Percentiles rank a stretch among this genome's conserved stretches.
Evolutionary conservation across 2,329 filamentous ascomycete species (phyloP).

Genomic region (Cryoendolithus antarcticus): DNA sequence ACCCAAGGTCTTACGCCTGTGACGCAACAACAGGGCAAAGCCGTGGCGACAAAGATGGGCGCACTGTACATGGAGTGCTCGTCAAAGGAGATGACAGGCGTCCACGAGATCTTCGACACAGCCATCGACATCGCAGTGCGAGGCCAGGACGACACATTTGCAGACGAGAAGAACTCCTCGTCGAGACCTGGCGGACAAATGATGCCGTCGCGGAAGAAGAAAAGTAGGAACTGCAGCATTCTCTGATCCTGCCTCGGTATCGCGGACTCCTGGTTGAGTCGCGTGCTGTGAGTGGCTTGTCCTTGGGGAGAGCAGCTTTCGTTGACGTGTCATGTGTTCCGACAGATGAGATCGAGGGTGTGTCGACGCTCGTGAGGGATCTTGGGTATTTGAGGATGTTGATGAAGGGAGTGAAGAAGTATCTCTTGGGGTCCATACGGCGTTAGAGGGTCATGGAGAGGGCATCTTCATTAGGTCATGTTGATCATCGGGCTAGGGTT

Average conservation of each 20-base stretch:
- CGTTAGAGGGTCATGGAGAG: constrained; percentile 1
- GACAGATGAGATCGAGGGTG: constrained; percentile 2
- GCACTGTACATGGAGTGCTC: constrained; percentile 97
- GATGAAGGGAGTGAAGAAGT: constrained; percentile 5
- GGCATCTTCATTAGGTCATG: constrained; percentile 1
- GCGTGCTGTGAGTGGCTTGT: no score
- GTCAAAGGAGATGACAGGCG: constrained; percentile 91
- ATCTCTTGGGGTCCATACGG: constrained; percentile 5
- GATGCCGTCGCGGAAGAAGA: constrained; percentile 50
- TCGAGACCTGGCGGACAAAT: constrained; percentile 11
- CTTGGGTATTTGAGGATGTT: constrained; percentile 6
- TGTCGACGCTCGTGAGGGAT: constrained; percentile 3
- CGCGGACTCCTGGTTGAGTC: no score
- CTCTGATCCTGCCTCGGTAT: no score
- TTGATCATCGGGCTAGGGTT: not conserved
- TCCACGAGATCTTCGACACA: constrained; percentile 89
- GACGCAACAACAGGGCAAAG: constrained; percentile 75
- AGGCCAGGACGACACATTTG: constrained; percentile 43
- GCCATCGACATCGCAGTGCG: constrained; percentile 84
- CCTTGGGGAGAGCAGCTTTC: no score
- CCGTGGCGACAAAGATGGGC: constrained; percentile 85
- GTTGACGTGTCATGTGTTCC: constrained; percentile 2
- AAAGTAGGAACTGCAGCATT: constrained; percentile 73
- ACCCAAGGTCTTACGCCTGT: constrained; percentile 94
- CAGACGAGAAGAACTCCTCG: constrained; percentile 32